Conservation (phyloP, 2,329 filamentous ascomycete genomes). For the Sordariomycetes sp. region DNA sequence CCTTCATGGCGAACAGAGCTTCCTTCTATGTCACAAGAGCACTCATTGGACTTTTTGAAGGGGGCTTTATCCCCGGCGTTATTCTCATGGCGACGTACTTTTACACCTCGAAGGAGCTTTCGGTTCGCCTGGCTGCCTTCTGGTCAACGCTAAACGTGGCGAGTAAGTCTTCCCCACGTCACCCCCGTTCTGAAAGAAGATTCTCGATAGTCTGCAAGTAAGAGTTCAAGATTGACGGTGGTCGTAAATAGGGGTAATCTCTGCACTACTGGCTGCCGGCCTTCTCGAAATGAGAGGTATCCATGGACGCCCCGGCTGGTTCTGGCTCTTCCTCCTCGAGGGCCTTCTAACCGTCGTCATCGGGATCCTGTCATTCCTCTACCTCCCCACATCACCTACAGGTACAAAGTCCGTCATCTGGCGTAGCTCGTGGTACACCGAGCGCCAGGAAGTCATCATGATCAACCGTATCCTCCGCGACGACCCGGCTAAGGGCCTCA, state of each 20-base stretch:
- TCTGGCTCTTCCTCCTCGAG: conserved; percentile 53
- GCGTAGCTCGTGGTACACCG: conserved; percentile 46
- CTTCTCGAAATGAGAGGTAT: conserved; percentile 53
- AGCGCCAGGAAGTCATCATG: conserved; percentile 47
- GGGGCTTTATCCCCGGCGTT: conserved; percentile 44
- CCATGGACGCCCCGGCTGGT: conserved; percentile 37
- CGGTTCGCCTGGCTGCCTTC: conserved; percentile 53
- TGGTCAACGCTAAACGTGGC: conserved; percentile 41
- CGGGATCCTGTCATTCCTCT: conserved; percentile 49
- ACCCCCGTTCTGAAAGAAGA: background rate
- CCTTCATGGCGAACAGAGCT: conserved; percentile 31
- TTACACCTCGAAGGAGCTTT: conserved; percentile 56
- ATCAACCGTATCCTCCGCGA: conserved; percentile 47
- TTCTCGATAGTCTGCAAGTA: background rate
- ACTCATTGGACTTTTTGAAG: conserved; percentile 38
- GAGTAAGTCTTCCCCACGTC: conserved; percentile 6
- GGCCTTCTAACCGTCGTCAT: conserved; percentile 55
- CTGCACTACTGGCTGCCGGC: conserved; percentile 51
- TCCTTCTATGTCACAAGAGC: conserved; percentile 37
- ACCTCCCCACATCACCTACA: conserved; percentile 51
- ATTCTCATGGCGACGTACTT: conserved; percentile 60
- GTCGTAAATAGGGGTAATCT: background rate
- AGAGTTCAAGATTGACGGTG: background rate
- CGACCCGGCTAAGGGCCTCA: conserved; percentile 45
- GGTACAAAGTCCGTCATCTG: conserved; percentile 48